Percentiles rank a stretch among this genome's conserved stretches.
phyloP scores from a whole-genome alignment of 306 rosid genomes.

The Vigna unguiculata region DNA sequence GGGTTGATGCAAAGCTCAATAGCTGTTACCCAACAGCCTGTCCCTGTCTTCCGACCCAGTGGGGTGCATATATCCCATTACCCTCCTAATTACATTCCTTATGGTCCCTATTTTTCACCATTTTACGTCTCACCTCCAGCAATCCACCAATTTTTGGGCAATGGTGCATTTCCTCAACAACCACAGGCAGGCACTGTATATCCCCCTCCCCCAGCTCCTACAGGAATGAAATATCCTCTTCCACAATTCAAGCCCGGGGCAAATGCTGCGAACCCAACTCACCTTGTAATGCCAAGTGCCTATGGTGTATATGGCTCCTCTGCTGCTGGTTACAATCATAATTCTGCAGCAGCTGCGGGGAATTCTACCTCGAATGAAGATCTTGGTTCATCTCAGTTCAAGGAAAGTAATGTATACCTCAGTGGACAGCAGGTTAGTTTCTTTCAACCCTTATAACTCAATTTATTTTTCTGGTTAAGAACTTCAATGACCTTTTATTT shows the following conservation, averaged over 20 bases:
- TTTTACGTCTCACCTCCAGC: conserved; percentile 85
- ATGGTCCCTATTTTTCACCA: conserved; percentile 82
- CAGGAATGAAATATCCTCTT: conserved; percentile 87
- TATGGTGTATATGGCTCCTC: conserved; percentile 90
- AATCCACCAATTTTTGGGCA: conserved; percentile 90
- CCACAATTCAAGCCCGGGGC: conserved; percentile 85
- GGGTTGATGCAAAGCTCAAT: conserved; percentile 93
- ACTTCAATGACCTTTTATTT: conserved; percentile 8
- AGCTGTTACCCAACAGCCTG: conserved; percentile 86
- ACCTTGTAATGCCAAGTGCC: conserved; percentile 77
- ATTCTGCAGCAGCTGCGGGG: conserved; percentile 69
- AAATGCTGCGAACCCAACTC: conserved; percentile 77
- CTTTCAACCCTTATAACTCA: conserved; percentile 27
- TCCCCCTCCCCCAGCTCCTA: conserved; percentile 72
- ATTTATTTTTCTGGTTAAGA: conserved; percentile 32
- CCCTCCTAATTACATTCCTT: conserved; percentile 90
- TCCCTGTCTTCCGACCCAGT: conserved; percentile 81
- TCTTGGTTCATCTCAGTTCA: conserved; percentile 81
- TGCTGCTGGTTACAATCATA: conserved; percentile 79
- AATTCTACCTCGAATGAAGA: conserved; percentile 81
- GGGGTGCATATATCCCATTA: conserved; percentile 89
- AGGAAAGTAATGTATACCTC: conserved; percentile 85
- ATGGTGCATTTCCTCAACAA: conserved; percentile 88
- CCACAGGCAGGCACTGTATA: conserved; percentile 85
- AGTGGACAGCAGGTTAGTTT: conserved; percentile 86